Evolutionary conservation across 352 stramenopile genomes (phyloP).

Genomic region (Phytopythium cucurbitacearum): DNA sequence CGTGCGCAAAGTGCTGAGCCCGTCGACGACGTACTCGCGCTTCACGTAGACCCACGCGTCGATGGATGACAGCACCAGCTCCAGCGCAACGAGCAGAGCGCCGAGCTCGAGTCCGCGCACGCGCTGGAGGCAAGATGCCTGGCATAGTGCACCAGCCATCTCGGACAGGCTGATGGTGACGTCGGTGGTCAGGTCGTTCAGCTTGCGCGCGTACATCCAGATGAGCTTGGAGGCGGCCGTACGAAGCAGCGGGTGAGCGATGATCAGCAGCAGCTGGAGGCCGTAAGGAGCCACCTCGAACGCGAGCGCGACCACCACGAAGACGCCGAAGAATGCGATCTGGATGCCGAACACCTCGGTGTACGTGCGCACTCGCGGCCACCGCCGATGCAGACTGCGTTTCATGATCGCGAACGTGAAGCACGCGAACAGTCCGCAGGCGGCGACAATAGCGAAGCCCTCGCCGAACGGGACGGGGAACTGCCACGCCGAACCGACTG

Average conservation of each 20-base stretch:
- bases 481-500: slow-evolving; percentile 11
- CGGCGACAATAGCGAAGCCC: slow-evolving; percentile 4
- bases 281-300: slow-evolving; percentile 18
- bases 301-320: slow-evolving; percentile 15
- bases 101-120: slow-evolving; percentile 6
- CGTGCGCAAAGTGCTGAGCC: slow-evolving; percentile 19
- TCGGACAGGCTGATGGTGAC: slow-evolving; percentile 43
- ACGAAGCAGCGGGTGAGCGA: slow-evolving; percentile 18
- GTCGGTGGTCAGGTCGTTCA: slow-evolving; percentile 35
- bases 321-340: slow-evolving; percentile 12
- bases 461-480: slow-evolving; percentile 11
- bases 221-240: slow-evolving; percentile 16
- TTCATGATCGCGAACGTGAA: background rate
- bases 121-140: slow-evolving; percentile 24
- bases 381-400: background rate
- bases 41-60: slow-evolving; percentile 16
- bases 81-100: slow-evolving; percentile 16
- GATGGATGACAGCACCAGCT: slow-evolving; percentile 16
- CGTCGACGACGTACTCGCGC: slow-evolving; percentile 23
- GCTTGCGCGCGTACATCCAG: slow-evolving; percentile 25
- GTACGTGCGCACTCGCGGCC: slow-evolving; percentile 3
- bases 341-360: slow-evolving; percentile 10
- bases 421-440: background rate
- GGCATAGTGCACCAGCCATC: slow-evolving; percentile 25
- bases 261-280: slow-evolving; percentile 19